Percentiles rank a stretch among this genome's conserved stretches.
Evolutionary conservation across 2,329 filamentous ascomycete species (phyloP).

Genomic region (Falciphora oryzae): DNA sequence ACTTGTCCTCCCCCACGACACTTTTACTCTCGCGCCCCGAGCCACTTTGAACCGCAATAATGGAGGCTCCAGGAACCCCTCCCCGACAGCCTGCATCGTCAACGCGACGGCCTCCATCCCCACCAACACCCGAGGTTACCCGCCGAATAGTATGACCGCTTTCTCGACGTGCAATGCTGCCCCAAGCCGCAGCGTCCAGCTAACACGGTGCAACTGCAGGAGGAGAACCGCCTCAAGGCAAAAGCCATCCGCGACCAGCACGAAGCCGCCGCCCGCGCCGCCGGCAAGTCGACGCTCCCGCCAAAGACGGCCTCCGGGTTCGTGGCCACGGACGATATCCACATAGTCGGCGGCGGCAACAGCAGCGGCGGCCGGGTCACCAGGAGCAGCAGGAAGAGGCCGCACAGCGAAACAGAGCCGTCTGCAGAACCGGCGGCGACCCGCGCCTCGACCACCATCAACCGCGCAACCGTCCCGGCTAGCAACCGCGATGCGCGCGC

Average conservation of each 20-base stretch:
- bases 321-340: constrained; percentile 60
- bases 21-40: background rate
- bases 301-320: constrained; percentile 61
- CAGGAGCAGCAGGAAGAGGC: constrained; percentile 60
- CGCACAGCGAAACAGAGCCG: constrained; percentile 37
- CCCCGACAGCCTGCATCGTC: constrained; percentile 25
- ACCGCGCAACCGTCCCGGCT: constrained; percentile 41
- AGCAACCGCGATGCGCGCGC: constrained; percentile 61
- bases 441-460: constrained; percentile 40
- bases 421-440: background rate
- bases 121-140: constrained; percentile 48
- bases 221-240: constrained; percentile 80
- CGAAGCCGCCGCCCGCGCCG: constrained; percentile 54
- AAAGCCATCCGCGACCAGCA: constrained; percentile 77
- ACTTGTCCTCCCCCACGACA: background rate
- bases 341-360: constrained; percentile 34
- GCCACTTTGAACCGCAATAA: constrained; percentile 18
- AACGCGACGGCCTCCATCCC: constrained; percentile 30
- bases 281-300: constrained; percentile 34
- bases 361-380: constrained; percentile 10
- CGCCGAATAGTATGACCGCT: constrained; percentile 44
- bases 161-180: background rate
- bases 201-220: constrained; percentile 41
- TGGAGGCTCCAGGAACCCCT: constrained; percentile 44
- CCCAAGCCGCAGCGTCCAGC: constrained; percentile 1